Percentiles rank a stretch among this genome's conserved stretches.
These are phyloP conservation scores for Truncatella angustata DNA, from an alignment of 2,329 filamentous ascomycete genomes.

Conservation along the genomic window DNA sequence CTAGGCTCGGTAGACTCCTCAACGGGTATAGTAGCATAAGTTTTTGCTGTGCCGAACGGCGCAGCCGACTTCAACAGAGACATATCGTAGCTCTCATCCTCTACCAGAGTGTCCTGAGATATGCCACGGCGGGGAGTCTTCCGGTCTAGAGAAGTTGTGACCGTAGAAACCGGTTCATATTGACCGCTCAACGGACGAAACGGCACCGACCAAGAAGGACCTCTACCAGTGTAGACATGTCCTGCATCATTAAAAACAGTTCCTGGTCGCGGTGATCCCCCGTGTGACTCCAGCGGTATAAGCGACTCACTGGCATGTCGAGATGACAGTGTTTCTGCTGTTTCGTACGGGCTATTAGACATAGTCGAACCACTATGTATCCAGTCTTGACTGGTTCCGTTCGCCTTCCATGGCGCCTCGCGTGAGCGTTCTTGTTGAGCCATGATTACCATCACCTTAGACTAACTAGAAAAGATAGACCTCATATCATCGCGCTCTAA, in stretches of 20 bases:
- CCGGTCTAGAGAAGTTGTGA: slow-evolving; percentile 14
- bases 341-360: slow-evolving; percentile 24
- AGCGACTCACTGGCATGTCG: slow-evolving; percentile 28
- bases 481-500: neutral
- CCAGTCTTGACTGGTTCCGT: slow-evolving; percentile 17
- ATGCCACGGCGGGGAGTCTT: slow-evolving; percentile 23
- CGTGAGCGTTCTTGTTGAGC: slow-evolving; percentile 21
- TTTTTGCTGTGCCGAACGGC: slow-evolving; percentile 29
- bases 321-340: slow-evolving; percentile 10
- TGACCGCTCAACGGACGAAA: slow-evolving; percentile 17
- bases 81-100: slow-evolving; percentile 31
- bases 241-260: slow-evolving; percentile 10
- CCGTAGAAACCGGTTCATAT: slow-evolving; percentile 19
- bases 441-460: slow-evolving; percentile 17
- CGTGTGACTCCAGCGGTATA: slow-evolving; percentile 27
- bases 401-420: slow-evolving; percentile 14
- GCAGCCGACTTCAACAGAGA: slow-evolving; percentile 25
- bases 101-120: slow-evolving; percentile 24
- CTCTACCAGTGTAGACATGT: slow-evolving; percentile 14
- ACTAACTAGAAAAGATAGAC: neutral
- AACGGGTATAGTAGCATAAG: slow-evolving; percentile 24
- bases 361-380: slow-evolving; percentile 28
- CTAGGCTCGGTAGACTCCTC: slow-evolving; percentile 23
- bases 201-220: slow-evolving; percentile 14
- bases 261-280: slow-evolving; percentile 18